Conservation (phyloP, 495 filamentous ascomycete species). For the Darksidea phi region DNA sequence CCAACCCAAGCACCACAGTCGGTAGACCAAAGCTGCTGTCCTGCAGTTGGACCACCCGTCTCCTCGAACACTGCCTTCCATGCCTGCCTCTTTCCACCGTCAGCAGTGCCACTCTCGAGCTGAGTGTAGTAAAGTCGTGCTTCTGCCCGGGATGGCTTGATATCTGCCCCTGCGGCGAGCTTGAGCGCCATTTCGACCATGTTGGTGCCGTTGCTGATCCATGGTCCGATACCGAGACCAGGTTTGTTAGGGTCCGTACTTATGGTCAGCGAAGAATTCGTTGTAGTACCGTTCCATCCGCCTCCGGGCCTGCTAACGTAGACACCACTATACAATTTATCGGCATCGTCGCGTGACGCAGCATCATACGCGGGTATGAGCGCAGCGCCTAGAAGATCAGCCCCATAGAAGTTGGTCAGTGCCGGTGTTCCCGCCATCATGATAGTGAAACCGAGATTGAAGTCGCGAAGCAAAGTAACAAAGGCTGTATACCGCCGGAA, state of each 20-base stretch:
- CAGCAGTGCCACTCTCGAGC: constrained; percentile 34
- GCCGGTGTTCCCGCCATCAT: constrained; percentile 11
- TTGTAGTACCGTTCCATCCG: no score
- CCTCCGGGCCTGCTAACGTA: background rate
- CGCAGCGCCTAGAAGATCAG: constrained; percentile 8
- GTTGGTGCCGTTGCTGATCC: constrained; percentile 54
- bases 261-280: constrained; percentile 39
- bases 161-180: constrained; percentile 8
- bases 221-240: constrained; percentile 48
- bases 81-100: constrained; percentile 42
- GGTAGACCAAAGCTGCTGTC: constrained; percentile 38
- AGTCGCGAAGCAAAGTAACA: constrained; percentile 7
- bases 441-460: constrained; percentile 24
- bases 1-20: constrained; percentile 47
- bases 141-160: constrained; percentile 31
- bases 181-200: constrained; percentile 35
- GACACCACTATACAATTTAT: constrained; percentile 7
- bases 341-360: constrained; percentile 14
- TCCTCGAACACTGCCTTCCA: constrained; percentile 51
- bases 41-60: constrained; percentile 24
- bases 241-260: constrained; percentile 41
- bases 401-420: constrained; percentile 8
- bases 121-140: constrained; percentile 48
- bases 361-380: constrained; percentile 14
- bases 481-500: constrained; percentile 15